phyloP scores from a whole-genome alignment of 2,329 filamentous ascomycete genomes.

The Exophiala phaeomuriformis region DNA sequence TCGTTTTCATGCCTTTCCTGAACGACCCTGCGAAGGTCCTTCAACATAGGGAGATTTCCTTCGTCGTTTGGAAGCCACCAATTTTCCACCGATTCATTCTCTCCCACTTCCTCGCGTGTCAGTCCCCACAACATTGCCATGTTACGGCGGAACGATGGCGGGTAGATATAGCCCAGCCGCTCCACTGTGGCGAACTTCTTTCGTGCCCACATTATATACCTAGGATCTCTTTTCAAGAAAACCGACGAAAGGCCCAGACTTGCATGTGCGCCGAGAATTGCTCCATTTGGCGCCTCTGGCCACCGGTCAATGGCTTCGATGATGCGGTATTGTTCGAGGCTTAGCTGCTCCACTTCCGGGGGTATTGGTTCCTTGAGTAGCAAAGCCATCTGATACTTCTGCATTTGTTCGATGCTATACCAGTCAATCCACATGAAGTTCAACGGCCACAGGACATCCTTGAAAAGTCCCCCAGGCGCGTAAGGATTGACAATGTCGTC shows the following conservation, averaged over 20 bases:
- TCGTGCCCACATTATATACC: constrained; percentile 70
- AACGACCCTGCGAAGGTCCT: constrained; percentile 71
- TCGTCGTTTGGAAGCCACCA: constrained; percentile 91
- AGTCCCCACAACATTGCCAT: constrained; percentile 64
- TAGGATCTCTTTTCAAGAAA: constrained; percentile 68
- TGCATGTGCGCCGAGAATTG: constrained; percentile 65
- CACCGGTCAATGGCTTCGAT: constrained; percentile 72
- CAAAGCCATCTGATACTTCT: constrained; percentile 62
- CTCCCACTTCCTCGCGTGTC: constrained; percentile 39
- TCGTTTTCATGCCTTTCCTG: constrained; percentile 56
- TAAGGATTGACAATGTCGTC: constrained; percentile 70
- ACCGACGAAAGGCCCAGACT: constrained; percentile 67
- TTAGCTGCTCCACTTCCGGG: constrained; percentile 53
- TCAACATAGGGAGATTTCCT: constrained; percentile 64
- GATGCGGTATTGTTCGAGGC: constrained; percentile 65
- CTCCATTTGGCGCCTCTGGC: constrained; percentile 62
- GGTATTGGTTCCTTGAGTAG: constrained; percentile 46
- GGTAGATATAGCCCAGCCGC: constrained; percentile 71
- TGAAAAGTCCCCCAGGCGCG: constrained; percentile 60
- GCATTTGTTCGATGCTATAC: constrained; percentile 72
- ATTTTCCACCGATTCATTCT: constrained; percentile 54
- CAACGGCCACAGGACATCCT: constrained; percentile 62
- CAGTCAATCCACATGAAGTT: constrained; percentile 72
- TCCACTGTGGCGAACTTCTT: constrained; percentile 73
- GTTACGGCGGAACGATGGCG: constrained; percentile 62